Evolutionary conservation across 208 protist genomes (phyloP), one percentile per base, ranked within the genome.

Genomic region (Leishmania braziliensis): DNA sequence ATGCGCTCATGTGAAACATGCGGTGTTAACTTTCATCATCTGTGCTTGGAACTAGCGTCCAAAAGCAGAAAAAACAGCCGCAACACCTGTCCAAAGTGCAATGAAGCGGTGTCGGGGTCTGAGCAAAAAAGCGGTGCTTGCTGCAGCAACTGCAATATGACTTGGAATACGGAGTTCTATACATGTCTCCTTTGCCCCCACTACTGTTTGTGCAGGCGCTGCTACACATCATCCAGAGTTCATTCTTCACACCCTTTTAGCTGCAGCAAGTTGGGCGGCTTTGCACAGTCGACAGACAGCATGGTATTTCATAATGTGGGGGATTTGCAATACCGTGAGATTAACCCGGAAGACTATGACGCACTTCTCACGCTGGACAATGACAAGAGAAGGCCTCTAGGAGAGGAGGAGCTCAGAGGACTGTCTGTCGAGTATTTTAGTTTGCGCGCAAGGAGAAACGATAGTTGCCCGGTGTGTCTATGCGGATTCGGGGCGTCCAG

Each of bases 271-370:
- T 1, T 29, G 23, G 53, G 20, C 4, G n/a, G 6, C 29, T 14
- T 16, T 43, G 12, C 51, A 8, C 29, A 1, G 29, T 54, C 29
- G 14, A 43, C 9, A 26, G 26, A 18, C n/a, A 46, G 48, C 36
- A 51, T 43, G 6, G 29, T 4, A 18, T n/a, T 16, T 62, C 46
- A 60, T 9, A 80, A 87, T 62, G 66, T 93, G 12, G 70, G 62
- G 29, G 83, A 87, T 50, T 68, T 95, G 63, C 89, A 91, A 80
- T 91, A 89, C 73, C 86, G 94, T 62, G 92, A 96, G 58, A 87
- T 97, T 51, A 86, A 92, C 69, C 94, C 92, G 1, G 89, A 97
- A 74, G 94, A 97, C 78, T 97, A 97, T 77, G 90, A 95, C 23
- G 70, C 75, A 0, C 88, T 97, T 54, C 65, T 93, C 56, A 73